phyloP scores from a whole-genome alignment of 768 basidiomycete species.

The Mycena floridula region DNA sequence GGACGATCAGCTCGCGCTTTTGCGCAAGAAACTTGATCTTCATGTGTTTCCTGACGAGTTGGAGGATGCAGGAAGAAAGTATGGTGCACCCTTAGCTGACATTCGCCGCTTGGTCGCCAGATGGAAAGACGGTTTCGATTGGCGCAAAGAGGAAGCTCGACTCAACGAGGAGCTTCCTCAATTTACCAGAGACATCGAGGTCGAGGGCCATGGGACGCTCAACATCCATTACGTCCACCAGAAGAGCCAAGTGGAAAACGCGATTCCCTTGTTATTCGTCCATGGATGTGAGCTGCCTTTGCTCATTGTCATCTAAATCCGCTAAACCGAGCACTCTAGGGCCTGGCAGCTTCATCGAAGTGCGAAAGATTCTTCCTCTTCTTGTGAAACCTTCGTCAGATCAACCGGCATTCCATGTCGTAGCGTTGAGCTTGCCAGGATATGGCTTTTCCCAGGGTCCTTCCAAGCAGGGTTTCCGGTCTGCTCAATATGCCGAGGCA shows the following conservation, averaged over 20 bases:
- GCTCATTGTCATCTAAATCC: not conserved
- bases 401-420: conserved; percentile 41
- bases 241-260: conserved; percentile 15
- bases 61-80: conserved; percentile 19
- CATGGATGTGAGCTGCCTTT: conserved; percentile 9
- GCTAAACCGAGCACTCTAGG: conserved; percentile 23
- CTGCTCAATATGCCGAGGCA: conserved; percentile 31
- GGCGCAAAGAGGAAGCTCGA: conserved; percentile 26
- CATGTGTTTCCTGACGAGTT: conserved; percentile 17
- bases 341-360: conserved; percentile 40
- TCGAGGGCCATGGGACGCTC: conserved; percentile 23
- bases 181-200: conserved; percentile 26
- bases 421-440: conserved; percentile 36
- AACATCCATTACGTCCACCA: conserved; percentile 30
- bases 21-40: conserved; percentile 14
- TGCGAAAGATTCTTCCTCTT: conserved; percentile 33
- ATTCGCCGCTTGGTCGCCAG: conserved; percentile 30
- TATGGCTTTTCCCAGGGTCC: conserved; percentile 41
- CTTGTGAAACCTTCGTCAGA: conserved; percentile 25
- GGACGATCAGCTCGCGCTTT: conserved; percentile 8
- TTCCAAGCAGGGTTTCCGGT: conserved; percentile 32
- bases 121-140: conserved; percentile 40
- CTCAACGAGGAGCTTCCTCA: conserved; percentile 25
- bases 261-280: conserved; percentile 9
- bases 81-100: conserved; percentile 37